Conservation (phyloP, 2,329 filamentous ascomycete species). For the Fusarium praegraminearum region DNA sequence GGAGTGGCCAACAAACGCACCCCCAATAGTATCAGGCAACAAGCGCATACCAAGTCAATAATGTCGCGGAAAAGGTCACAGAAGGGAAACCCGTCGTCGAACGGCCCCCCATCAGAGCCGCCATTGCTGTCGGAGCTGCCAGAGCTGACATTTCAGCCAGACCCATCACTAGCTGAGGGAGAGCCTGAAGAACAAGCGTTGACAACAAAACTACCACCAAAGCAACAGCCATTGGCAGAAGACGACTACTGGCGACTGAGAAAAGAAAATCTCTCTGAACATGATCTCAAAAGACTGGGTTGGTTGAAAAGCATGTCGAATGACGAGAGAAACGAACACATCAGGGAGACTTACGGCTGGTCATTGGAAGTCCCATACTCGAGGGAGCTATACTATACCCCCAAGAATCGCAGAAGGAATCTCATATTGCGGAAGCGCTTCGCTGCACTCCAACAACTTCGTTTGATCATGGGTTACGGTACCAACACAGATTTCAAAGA, state of each 20-base stretch:
- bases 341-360: background rate
- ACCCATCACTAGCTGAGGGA: background rate
- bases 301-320: background rate
- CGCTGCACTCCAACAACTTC: conserved; percentile 2
- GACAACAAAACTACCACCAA: background rate
- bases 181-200: background rate
- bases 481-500: background rate
- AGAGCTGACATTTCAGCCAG: background rate
- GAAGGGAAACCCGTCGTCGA: background rate
- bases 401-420: background rate
- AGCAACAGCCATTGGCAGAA: background rate
- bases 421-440: background rate
- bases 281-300: background rate
- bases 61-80: background rate
- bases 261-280: background rate
- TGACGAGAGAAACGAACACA: background rate
- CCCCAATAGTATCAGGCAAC: background rate
- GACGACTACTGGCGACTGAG: conserved; percentile 1
- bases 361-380: conserved; percentile 17
- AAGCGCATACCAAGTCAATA: background rate
- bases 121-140: background rate
- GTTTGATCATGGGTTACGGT: conserved; percentile 9
- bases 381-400: conserved; percentile 3
- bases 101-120: background rate
- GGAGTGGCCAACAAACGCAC: background rate